Conservation (phyloP, 2,329 filamentous ascomycete species). For the Pyricularia pennisetigena region DNA sequence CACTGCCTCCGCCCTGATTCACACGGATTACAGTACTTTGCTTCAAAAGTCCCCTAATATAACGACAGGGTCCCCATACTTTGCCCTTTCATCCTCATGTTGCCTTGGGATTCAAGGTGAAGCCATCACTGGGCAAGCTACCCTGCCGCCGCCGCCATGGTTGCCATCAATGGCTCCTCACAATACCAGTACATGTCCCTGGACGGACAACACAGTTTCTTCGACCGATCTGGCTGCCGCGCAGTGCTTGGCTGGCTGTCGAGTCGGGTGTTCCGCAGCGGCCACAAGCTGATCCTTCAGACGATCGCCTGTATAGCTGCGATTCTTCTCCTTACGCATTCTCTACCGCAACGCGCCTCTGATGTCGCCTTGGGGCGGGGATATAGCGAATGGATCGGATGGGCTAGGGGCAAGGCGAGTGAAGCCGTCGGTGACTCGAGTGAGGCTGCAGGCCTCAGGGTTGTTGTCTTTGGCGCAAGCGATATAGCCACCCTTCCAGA, state of each 20-base stretch:
- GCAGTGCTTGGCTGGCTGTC: conserved; percentile 18
- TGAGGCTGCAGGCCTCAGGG: conserved; percentile 26
- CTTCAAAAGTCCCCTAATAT: neutral
- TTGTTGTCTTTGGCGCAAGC: conserved; percentile 44
- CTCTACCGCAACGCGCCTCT: conserved; percentile 12
- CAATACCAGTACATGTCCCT: neutral
- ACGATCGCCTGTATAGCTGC: conserved; percentile 13
- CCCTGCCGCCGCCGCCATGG: neutral
- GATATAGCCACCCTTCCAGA: conserved; percentile 28
- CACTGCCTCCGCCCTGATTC: neutral
- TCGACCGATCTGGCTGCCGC: conserved; percentile 3
- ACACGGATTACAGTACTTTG: too few species aligned
- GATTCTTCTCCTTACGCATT: conserved; percentile 13
- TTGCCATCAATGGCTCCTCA: neutral
- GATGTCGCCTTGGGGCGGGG: conserved; percentile 11
- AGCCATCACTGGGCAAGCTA: neutral
- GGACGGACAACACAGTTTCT: neutral
- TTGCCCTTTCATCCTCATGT: neutral
- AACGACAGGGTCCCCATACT: neutral
- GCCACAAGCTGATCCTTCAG: conserved; percentile 17
- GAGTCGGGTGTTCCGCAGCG: conserved; percentile 16
- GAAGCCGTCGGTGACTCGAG: conserved; percentile 7
- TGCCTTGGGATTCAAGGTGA: neutral
- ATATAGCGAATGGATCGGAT: conserved; percentile 11
- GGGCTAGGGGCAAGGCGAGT: conserved; percentile 3